Percentiles rank a stretch among this genome's conserved stretches.
Conservation (phyloP, 2,329 filamentous ascomycete genomes). For the Elsinoe perseae region DNA sequence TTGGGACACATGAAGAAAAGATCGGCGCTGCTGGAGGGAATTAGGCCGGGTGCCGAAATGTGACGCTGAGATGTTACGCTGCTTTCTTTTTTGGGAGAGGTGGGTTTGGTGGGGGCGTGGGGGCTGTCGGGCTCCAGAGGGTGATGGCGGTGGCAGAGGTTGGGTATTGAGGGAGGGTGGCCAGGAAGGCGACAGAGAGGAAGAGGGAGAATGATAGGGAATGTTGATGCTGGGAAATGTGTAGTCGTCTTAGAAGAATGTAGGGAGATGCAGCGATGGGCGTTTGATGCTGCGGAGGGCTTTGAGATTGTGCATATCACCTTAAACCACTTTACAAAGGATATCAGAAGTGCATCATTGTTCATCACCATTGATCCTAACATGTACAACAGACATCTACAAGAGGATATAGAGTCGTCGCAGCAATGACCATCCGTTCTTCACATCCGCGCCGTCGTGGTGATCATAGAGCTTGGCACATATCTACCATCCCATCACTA, state of each 20-base stretch:
- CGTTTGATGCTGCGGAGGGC: no score
- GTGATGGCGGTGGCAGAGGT: not conserved
- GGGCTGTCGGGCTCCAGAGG: not conserved
- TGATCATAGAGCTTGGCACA: not conserved
- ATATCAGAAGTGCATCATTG: not conserved
- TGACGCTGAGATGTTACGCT: not conserved
- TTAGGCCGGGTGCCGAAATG: not conserved
- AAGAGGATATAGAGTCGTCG: no score
- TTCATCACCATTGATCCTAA: not conserved
- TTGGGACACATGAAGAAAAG: not conserved
- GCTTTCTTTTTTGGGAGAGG: not conserved
- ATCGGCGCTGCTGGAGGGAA: not conserved
- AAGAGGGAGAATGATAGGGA: no score
- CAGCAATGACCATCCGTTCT: not conserved
- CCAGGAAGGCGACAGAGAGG: no score
- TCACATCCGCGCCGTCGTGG: not conserved
- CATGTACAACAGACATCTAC: not conserved
- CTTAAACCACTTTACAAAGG: no score
- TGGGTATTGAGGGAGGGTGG: no score
- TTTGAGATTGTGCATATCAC: no score
- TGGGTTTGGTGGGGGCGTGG: no score
- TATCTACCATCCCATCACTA: not conserved
- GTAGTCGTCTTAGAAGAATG: no score
- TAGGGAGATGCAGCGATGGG: no score
- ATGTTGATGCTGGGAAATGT: no score